Evolutionary conservation across 2,329 filamentous ascomycete species (phyloP).

Genomic region (Cercospora beticola): DNA sequence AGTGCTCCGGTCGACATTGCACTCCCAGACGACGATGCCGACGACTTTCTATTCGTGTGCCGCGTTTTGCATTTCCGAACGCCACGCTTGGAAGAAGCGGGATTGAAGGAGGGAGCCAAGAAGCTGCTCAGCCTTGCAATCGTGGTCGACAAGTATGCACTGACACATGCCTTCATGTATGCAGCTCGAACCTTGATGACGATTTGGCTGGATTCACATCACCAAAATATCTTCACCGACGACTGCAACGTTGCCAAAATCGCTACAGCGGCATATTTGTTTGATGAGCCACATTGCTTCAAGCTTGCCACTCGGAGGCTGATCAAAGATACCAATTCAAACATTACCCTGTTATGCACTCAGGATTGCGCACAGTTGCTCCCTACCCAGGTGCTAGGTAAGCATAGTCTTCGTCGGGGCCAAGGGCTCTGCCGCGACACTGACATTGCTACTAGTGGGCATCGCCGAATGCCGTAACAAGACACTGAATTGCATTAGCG

Average conservation of each 20-base stretch:
- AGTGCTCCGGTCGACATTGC: conserved; percentile 1
- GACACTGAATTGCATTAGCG: background rate
- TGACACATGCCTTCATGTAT: background rate
- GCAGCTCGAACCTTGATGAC: background rate
- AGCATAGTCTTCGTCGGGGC: background rate
- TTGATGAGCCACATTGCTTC: background rate
- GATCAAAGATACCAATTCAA: too few relatives aligned
- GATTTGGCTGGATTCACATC: background rate
- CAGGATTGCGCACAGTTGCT: too few relatives aligned
- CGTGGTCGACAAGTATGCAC: background rate
- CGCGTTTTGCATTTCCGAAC: background rate
- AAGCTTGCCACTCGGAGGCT: too few relatives aligned
- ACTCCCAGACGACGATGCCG: conserved; percentile 9
- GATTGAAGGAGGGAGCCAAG: background rate
- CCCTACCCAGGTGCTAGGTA: background rate
- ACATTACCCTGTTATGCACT: too few relatives aligned
- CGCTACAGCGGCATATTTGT: background rate
- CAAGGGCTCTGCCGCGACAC: too few relatives aligned
- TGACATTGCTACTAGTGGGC: background rate
- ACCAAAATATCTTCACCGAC: background rate
- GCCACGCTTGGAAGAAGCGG: background rate
- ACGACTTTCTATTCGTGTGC: background rate
- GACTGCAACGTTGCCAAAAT: background rate
- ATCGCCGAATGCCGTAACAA: background rate
- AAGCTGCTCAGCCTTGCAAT: background rate